Conservation (phyloP, 345 rosid genomes). For the Firmiana major region DNA sequence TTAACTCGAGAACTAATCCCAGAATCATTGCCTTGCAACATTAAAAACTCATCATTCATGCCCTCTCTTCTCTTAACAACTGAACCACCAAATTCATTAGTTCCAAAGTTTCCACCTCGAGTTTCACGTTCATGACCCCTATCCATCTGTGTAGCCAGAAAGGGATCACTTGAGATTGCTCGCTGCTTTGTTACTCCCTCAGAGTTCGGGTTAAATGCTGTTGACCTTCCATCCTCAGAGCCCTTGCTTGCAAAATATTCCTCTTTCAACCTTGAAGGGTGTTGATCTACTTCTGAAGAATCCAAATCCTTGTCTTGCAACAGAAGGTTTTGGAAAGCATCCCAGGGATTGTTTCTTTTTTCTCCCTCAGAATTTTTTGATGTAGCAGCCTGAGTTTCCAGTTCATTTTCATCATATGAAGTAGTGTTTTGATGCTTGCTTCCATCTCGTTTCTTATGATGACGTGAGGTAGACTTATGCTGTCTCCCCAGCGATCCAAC, state of each 20-base stretch:
- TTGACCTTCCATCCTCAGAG: constrained; percentile 33
- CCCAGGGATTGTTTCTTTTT: constrained; percentile 62
- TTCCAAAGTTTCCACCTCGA: constrained; percentile 39
- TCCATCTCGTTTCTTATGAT: constrained; percentile 45
- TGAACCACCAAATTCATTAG: constrained; percentile 34
- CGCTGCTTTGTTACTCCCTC: constrained; percentile 42
- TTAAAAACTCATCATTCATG: constrained; percentile 49
- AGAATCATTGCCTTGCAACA: constrained; percentile 37
- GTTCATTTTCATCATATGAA: constrained; percentile 33
- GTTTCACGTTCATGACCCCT: constrained; percentile 34
- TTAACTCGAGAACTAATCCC: constrained; percentile 27
- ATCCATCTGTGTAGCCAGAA: constrained; percentile 40
- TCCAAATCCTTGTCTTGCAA: constrained; percentile 53
- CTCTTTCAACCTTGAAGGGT: constrained; percentile 27
- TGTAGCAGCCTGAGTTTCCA: constrained; percentile 15
- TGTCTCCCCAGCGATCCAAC: constrained; percentile 69
- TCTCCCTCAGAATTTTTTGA: constrained; percentile 35
- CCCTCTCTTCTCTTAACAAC: constrained; percentile 37
- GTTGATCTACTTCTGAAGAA: constrained; percentile 30
- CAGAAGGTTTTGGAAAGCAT: constrained; percentile 82
- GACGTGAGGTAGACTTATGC: constrained; percentile 53
- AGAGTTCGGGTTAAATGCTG: constrained; percentile 32
- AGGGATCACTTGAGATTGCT: constrained; percentile 51
- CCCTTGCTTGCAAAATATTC: constrained; percentile 29
- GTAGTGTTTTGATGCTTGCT: constrained; percentile 24